Percentiles rank a stretch among this genome's conserved stretches.
Evolutionary conservation across 2,329 filamentous ascomycete genomes (phyloP).

Genomic region (Calonectria henricotiae): DNA sequence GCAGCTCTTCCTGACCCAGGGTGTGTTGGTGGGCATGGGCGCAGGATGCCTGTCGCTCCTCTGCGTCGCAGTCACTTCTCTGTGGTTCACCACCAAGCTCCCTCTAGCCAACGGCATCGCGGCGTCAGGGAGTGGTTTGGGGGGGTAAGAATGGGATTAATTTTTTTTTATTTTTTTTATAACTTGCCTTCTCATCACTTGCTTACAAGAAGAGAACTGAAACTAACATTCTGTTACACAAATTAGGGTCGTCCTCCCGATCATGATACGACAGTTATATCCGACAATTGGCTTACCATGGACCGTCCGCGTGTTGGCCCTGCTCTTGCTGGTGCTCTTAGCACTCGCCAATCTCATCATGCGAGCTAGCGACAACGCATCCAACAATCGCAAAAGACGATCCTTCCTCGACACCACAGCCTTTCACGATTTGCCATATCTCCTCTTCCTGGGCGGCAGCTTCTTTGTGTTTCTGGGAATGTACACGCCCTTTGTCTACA

Average conservation of each 20-base stretch:
- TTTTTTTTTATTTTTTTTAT: not conserved
- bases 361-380: constrained; percentile 11
- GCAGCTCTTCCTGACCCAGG: constrained; percentile 86
- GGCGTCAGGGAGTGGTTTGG: constrained; percentile 79
- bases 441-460: constrained; percentile 33
- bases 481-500: constrained; percentile 80
- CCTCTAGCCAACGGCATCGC: constrained; percentile 86
- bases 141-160: constrained; percentile 61
- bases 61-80: constrained; percentile 80
- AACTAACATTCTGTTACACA: not conserved
- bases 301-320: constrained; percentile 39
- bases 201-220: not conserved
- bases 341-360: constrained; percentile 37
- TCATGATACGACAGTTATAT: constrained; percentile 42
- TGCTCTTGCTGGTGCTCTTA: constrained; percentile 35
- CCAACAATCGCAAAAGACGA: constrained; percentile 15
- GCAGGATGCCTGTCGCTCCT: constrained; percentile 86
- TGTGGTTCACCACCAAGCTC: constrained; percentile 81
- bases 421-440: constrained; percentile 43
- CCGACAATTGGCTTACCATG: constrained; percentile 30
- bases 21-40: constrained; percentile 79
- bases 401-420: constrained; percentile 41
- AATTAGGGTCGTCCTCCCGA: constrained; percentile 44
- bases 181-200: not conserved
- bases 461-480: constrained; percentile 72